These are phyloP conservation scores for Cnidoscolus chayamansa DNA, from an alignment of 441 rosid species.

Conservation along the genomic window DNA sequence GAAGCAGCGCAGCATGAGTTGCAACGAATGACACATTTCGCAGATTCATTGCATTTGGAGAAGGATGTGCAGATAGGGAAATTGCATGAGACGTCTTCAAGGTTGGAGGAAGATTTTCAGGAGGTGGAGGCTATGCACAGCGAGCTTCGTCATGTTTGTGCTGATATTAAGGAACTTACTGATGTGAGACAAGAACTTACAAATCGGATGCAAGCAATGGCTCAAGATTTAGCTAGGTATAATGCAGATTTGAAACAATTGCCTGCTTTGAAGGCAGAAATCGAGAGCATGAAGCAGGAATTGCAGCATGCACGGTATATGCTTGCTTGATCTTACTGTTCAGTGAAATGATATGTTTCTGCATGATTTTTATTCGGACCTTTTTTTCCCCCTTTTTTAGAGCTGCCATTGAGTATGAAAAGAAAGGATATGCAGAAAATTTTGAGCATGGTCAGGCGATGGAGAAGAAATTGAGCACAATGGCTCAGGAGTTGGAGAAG, in stretches of 20 bases:
- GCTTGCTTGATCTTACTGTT: slow-evolving; percentile 1
- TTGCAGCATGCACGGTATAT: slow-evolving; percentile 78
- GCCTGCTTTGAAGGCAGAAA: slow-evolving; percentile 69
- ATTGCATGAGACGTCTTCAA: slow-evolving; percentile 70
- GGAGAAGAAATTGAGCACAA: slow-evolving; percentile 86
- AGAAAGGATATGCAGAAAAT: slow-evolving; percentile 95
- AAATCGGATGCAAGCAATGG: slow-evolving; percentile 63
- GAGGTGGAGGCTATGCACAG: slow-evolving; percentile 59
- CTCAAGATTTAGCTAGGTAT: slow-evolving; percentile 67
- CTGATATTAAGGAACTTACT: slow-evolving; percentile 73
- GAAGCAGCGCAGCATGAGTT: slow-evolving; percentile 79
- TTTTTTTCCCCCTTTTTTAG: slow-evolving; percentile 32
- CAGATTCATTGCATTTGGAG: slow-evolving; percentile 62
- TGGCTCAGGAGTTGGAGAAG: slow-evolving; percentile 95
- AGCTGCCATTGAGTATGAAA: slow-evolving; percentile 88
- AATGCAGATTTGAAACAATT: slow-evolving; percentile 69
- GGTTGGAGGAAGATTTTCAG: slow-evolving; percentile 62
- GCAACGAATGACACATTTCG: slow-evolving; percentile 60
- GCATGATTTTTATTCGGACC: slow-evolving; percentile 1
- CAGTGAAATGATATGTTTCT: slow-evolving; percentile 1
- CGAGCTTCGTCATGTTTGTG: slow-evolving; percentile 60
- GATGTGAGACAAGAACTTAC: slow-evolving; percentile 65
- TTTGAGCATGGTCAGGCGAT: slow-evolving; percentile 87
- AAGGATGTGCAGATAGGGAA: slow-evolving; percentile 86
- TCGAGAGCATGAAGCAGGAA: slow-evolving; percentile 81